Base-by-base conservation (phyloP, 805 yeast genomes). In the Lachancea cidri region DNA sequence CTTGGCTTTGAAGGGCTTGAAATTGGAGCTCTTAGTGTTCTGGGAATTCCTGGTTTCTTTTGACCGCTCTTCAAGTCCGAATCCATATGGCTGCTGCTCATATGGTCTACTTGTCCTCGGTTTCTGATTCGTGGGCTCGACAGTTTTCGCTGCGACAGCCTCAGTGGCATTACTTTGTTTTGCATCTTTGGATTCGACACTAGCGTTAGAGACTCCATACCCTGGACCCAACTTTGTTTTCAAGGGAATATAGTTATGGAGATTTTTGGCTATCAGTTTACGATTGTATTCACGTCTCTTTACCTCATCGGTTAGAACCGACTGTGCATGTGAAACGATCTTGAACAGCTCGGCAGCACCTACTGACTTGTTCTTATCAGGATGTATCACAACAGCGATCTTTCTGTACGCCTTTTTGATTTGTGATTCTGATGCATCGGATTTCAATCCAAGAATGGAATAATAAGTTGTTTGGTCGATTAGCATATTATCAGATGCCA, bases 391-490 rank as follows among this genome's bases (percentile, higher is more conserved):
- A 44, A 85, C 71, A 3, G 94, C 94, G 50, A 79, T 72, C 53
- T 76, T 79, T 53, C 88, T 71, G 65, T 83, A 86, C 1, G 95
- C 88, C 60, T 83, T 85, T 59, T 84, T 84, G 55, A 86, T 77
- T 30, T 60, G 62, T 4, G 37, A 43, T 9, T 46, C 51, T 4
- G 59, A 39, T 1, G 65, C 65, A 25, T 44, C 41, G 9, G 54
- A 38, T 0, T 48, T 36, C 16, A 61, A 39, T 1, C 64, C 64
- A 18, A 61, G 42, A 7, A 50, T 41, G 2, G 64, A 56, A 38
- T 61, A 61, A 25, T 52, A 46, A 8, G 66, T 61, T 4, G 64
- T 60, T 31, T 48, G 49, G 40, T 61, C 65, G 14, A 60, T 30
- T 19, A 42, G 35, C 34, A 48, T 45, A 9, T 31, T 38, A 14